Evolutionary conservation across 768 basidiomycete genomes (phyloP), one percentile per base, ranked within the genome.

Genomic region (Bullera alba): DNA sequence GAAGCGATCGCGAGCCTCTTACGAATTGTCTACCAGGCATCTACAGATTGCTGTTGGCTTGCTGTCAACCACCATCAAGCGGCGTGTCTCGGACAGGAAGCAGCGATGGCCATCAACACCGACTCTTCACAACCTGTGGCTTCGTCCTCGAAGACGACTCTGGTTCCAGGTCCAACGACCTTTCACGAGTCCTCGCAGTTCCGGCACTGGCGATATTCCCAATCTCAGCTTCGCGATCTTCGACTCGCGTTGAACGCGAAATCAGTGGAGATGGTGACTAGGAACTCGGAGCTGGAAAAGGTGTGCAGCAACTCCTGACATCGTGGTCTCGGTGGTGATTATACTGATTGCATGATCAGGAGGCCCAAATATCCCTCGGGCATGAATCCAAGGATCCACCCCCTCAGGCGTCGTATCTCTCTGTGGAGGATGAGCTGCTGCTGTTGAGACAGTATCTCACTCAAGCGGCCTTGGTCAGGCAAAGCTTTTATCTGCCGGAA

Each of bases 381-480:
- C 41, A 61, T 56, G 48, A 63, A 54, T 42, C 50, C 46, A 49
- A 54, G 27, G 69, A 50, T 15, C 25, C 67, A 82, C 84, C 82
- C 79, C 2, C 75, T 76, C 16, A 77, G 78, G 46, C 79, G 87
- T 2, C 80, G 2, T 96, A 96, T 69, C 76, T 92, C 23, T 78
- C 73, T 38, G 79, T 88, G 1, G 77, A 83, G 25, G 95, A 99
- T 72, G 95, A 99, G 70, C 80, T 82, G 36, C 75, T 87, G 8
- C 80, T 99, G 35, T 87, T 97, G 21, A 86, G 86, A 61, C 81
- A 90, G 52, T 99, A 97, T 72, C 76, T 86, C 54, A 80, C 81
- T 41, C 91, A 90, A 73, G 82, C 91, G n/a, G 77, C 84, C 1
- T 77, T 95, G 38, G 93, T 87, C 66, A 53, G 65, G 46, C 81